Evolutionary conservation across 768 basidiomycete species (phyloP), one percentile per base, ranked within the genome.

Genomic region (Scleroderma citrinum): DNA sequence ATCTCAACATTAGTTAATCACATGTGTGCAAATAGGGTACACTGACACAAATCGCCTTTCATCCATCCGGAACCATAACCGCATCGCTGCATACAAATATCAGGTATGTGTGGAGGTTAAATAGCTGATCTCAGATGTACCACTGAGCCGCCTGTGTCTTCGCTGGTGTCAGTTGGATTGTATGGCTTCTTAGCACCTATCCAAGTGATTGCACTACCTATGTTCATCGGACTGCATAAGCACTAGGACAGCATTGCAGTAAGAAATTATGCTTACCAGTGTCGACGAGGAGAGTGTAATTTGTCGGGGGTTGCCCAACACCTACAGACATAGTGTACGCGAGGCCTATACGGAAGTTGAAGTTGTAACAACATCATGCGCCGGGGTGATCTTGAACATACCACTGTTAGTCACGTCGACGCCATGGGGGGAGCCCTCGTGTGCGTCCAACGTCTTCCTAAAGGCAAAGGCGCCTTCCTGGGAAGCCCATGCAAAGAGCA

Each of bases 251-350:
- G 21, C 52, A 45, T 37, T n/a, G n/a, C n/a, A n/a, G n/a, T n/a
- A n/a, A 49, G 20, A 5, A 36, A 13, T 26, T 29, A 19, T 8
- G 53, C 64, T 39, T 45, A 71, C 77, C 76, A 6, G 76, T 81
- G 46, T 80, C 78, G 26, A 80, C 77, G 35, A 81, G 65, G 29
- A 82, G 71, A 3, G 67, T 75, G 57, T 69, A 79, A 32, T 67
- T 51, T 11, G 73, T 73, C 3, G 77, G 59, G 7, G 77, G 76
- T 47, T 56, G 66, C 10, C 78, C 78, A 19, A 82, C 69, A 43
- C 71, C 72, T 31, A 80, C 72, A 19, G 69, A 57, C 52, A 72
- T 66, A 14, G 73, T 75, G 62, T 81, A 81, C 19, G 73, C 76
- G 16, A 81, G 74, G 48, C 64, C 68, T 50, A 44, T 78, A 54